Evolutionary conservation across 176 grass and related monocot genomes (phyloP).

Genomic region (Carex pumila): DNA sequence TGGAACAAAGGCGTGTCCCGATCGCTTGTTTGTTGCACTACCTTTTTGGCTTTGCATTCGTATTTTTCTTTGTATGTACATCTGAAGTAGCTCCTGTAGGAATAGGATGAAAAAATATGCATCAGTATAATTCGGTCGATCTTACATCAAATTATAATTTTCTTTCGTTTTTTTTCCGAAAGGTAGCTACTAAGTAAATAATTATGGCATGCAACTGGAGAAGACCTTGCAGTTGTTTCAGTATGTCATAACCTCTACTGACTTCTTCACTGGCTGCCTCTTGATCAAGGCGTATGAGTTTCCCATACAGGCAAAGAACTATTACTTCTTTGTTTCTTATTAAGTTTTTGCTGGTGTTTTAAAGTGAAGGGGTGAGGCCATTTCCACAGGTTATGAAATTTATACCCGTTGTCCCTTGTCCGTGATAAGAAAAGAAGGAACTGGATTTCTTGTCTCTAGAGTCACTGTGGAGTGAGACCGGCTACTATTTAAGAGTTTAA

Average conservation of each 20-base stretch:
- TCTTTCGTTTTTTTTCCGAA: neutral
- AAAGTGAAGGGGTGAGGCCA: neutral
- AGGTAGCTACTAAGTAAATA: neutral
- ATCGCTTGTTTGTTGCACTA: neutral
- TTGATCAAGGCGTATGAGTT: neutral
- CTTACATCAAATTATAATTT: neutral
- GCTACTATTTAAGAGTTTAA: no score
- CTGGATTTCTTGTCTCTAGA: no score
- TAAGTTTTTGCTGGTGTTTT: neutral
- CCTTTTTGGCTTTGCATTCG: conserved; percentile 9
- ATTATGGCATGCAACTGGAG: neutral
- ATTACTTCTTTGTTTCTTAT: neutral
- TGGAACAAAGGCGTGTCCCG: neutral
- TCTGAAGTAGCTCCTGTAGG: conserved; percentile 3
- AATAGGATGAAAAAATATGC: neutral
- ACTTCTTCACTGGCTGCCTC: conserved; percentile 15
- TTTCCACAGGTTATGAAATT: neutral
- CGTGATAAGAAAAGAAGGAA: no score
- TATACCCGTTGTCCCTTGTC: neutral
- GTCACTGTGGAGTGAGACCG: no score
- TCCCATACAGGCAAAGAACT: neutral
- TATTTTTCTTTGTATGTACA: conserved; percentile 18
- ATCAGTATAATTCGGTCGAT: neutral
- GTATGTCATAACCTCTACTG: conserved; percentile 13
- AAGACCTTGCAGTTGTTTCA: conserved; percentile 4